Base-by-base conservation (phyloP, 1,284 basidiomycete species). In the Bondarzewia mesenterica region DNA sequence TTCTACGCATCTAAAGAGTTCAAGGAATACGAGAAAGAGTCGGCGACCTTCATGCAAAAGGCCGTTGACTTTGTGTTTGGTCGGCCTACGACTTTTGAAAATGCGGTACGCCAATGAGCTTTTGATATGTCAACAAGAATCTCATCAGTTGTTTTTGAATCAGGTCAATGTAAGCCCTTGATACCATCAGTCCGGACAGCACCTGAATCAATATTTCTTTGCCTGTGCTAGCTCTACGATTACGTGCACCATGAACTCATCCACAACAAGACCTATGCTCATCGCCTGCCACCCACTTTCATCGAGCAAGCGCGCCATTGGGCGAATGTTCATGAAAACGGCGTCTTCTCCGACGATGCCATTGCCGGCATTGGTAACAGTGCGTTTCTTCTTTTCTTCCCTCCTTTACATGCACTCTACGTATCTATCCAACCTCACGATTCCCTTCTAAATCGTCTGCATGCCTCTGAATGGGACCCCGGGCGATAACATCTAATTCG, bases 171-270 rank as follows among this genome's bases (percentile, higher is more conserved):
- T 84, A 57, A 61, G 81, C 65, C 14, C 29, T n/a, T n/a, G 29
- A 12, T 7, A 2, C 10, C n/a, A 10, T 32, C 29, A 10, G 29
- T n/a, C 32, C 7, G 12, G 16, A 6, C 20, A 27, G 38, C 44
- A 21, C 36, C 32, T 38, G 20, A 38, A 36, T 29, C 37, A 15
- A 49, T 22, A 27, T 42, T 35, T 5, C 18, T 26, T 48, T 0
- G n/a, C n/a, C n/a, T n/a, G n/a, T n/a, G n/a, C n/a, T 51, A 86
- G 80, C 69, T 92, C 54, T 89, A 75, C 65, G 89, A 89, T 65
- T 88, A 74, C 64, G 70, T 92, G 59, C 82, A 81, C 69, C 78
- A 87, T 8, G 71, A 89, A 58, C 72, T 85, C 54, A 76, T 76
- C 46, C 86, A 93, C 73, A 89, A 91, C 75, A 78, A 75, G 66